Conservation (phyloP, 495 filamentous ascomycete species). For the Clohesyomyces aquaticus region DNA sequence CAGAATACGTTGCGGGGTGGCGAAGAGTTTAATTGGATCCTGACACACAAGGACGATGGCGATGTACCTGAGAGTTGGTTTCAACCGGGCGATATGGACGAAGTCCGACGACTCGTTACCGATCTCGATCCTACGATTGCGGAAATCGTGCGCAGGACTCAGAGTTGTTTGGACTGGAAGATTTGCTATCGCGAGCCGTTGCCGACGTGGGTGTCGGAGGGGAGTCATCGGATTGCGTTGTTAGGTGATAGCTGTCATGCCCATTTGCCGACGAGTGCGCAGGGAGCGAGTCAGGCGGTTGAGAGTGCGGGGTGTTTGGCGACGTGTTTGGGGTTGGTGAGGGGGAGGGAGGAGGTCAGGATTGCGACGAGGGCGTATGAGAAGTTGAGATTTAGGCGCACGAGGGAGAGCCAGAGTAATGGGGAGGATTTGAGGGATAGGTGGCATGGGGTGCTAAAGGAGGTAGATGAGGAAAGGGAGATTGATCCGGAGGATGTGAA, state of each 20-base stretch:
- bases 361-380: slow-evolving; percentile 58
- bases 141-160: slow-evolving; percentile 61
- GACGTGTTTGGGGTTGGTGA: slow-evolving; percentile 48
- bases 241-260: slow-evolving; percentile 49
- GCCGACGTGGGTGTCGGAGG: slow-evolving; percentile 43
- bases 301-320: slow-evolving; percentile 45
- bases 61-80: slow-evolving; percentile 69
- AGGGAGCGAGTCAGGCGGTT: slow-evolving; percentile 47
- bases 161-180: slow-evolving; percentile 68
- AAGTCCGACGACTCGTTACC: slow-evolving; percentile 62
- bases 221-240: slow-evolving; percentile 45
- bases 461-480: slow-evolving; percentile 53
- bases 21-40: slow-evolving; percentile 69
- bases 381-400: slow-evolving; percentile 55
- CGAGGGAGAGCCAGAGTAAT: slow-evolving; percentile 54
- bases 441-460: slow-evolving; percentile 57
- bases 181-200: slow-evolving; percentile 62
- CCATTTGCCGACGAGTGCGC: slow-evolving; percentile 45
- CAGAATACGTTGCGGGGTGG: slow-evolving; percentile 64
- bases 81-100: slow-evolving; percentile 61
- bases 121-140: slow-evolving; percentile 65
- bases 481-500: slow-evolving; percentile 59
- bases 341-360: slow-evolving; percentile 48
- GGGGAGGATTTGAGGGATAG: slow-evolving; percentile 58
- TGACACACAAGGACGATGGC: slow-evolving; percentile 65